Conservation (phyloP, 2,329 filamentous ascomycete species). For the Epichloe bromicola region DNA sequence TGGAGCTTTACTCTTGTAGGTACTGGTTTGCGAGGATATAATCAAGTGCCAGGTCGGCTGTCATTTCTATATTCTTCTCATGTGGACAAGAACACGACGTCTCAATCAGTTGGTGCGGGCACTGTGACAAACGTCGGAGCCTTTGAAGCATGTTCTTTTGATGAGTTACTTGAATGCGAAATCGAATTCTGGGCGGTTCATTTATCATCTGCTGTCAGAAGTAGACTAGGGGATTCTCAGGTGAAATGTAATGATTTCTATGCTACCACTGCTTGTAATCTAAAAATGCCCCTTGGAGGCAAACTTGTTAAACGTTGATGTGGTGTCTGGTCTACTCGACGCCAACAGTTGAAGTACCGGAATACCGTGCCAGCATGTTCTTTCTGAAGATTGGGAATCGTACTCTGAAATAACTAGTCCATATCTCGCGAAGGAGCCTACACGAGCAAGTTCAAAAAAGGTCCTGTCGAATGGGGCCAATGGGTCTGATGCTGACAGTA, state of each 20-base stretch:
- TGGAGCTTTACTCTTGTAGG: constrained; percentile 27
- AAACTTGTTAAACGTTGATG: too few relatives aligned
- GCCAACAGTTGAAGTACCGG: too few relatives aligned
- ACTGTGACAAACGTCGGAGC: neutral
- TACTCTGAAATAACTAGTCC: too few relatives aligned
- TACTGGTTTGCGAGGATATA: neutral
- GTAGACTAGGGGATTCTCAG: neutral
- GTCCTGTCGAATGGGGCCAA: too few relatives aligned
- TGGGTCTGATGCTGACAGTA: too few relatives aligned
- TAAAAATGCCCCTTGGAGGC: too few relatives aligned
- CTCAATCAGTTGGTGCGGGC: constrained; percentile 1
- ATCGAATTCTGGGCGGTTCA: neutral
- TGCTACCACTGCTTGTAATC: neutral
- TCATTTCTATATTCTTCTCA: constrained; percentile 6
- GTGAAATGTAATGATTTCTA: neutral
- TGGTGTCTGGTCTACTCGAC: too few relatives aligned
- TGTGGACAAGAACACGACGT: constrained; percentile 1
- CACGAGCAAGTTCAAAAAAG: too few relatives aligned
- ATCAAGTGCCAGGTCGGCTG: neutral
- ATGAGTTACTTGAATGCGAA: neutral
- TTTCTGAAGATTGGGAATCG: too few relatives aligned
- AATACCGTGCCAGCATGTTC: too few relatives aligned
- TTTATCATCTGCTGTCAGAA: neutral
- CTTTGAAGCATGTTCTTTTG: neutral
- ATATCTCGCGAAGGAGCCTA: too few relatives aligned